Base-by-base conservation (phyloP, 208 protist species). In the Crithidia brevicula region DNA sequence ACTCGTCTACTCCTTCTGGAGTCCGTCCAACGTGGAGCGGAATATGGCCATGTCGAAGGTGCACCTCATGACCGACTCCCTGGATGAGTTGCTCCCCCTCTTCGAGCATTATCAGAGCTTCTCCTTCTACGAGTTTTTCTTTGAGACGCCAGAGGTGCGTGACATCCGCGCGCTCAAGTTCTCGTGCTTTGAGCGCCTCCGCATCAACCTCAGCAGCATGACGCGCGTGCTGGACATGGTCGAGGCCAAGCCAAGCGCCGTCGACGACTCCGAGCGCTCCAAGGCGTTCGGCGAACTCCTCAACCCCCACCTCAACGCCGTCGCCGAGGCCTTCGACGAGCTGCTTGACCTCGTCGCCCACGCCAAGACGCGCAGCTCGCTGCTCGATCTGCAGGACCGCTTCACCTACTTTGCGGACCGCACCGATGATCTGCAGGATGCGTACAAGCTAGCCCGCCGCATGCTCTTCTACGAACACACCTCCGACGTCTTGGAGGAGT, bases 41-140 rank as follows among this genome's bases (percentile, higher is more conserved):
- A 94, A 91, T 76, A 90, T 94, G 80, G 78, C 85, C 22, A 92
- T 92, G 83, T 89, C 88, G 49, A 93, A 92, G 65, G 86, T 93
- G 57, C 75, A 77, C 16, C 72, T 82, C 61, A 85, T 93, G 78
- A 89, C 76, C 15, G 61, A 74, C 46, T 83, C 83, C 11, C 81
- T 96, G 25, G 88, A 96, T 69, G 45, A 77, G 23, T 52, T 85
- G 47, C 60, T 93, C n/a, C 59, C 79, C 23, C 58, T 58, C 27
- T 92, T 92, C 56, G 73, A 92, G 75, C 56, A 75, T 58, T 62
- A 67, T 57, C 86, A 96, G 67, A 77, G 74, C 47, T 79, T 91
- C 67, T 86, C 91, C 18, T 83, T 89, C 52, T 91, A 89, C 52
- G 86, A 94, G 67, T 93, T 94, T 67, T 49, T 96, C 36, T 93